phyloP scores from a whole-genome alignment of 768 basidiomycete genomes.

The Neoboletus magnificus region DNA sequence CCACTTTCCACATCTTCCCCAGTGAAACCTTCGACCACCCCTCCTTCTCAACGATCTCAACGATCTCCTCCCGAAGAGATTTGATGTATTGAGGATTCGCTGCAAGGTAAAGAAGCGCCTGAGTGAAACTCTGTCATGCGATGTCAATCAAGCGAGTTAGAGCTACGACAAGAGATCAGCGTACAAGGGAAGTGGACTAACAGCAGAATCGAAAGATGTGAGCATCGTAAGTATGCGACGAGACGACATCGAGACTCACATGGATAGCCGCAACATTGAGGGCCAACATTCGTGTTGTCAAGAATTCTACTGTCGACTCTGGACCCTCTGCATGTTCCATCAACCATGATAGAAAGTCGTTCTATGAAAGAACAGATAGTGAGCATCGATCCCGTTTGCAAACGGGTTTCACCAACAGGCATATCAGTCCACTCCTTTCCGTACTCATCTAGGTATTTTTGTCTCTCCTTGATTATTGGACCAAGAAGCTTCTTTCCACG shows the following conservation, averaged over 20 bases:
- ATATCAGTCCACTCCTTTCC: conserved; percentile 29
- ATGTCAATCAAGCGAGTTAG: background rate
- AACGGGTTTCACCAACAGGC: conserved; percentile 21
- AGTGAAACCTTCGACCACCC: conserved; percentile 14
- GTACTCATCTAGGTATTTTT: conserved; percentile 15
- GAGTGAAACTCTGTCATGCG: no score
- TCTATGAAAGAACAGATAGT: conserved; percentile 2
- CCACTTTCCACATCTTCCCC: conserved; percentile 34
- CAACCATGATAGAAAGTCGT: no score
- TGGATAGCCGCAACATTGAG: background rate
- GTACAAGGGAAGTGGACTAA: background rate
- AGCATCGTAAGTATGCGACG: no score
- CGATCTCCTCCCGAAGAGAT: no score
- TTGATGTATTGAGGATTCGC: no score
- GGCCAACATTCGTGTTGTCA: conserved; percentile 10
- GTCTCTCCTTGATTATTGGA: conserved; percentile 30
- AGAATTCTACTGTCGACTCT: conserved; percentile 13
- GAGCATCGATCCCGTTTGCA: background rate
- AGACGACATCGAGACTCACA: background rate
- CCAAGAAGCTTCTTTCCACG: no score
- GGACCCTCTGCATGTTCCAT: conserved; percentile 24
- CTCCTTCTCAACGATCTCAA: no score
- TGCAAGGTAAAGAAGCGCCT: no score
- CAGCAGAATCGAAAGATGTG: no score
- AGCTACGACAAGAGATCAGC: no score